phyloP scores from a whole-genome alignment of 2,329 filamentous ascomycete genomes.

The Fusarium chuoi region DNA sequence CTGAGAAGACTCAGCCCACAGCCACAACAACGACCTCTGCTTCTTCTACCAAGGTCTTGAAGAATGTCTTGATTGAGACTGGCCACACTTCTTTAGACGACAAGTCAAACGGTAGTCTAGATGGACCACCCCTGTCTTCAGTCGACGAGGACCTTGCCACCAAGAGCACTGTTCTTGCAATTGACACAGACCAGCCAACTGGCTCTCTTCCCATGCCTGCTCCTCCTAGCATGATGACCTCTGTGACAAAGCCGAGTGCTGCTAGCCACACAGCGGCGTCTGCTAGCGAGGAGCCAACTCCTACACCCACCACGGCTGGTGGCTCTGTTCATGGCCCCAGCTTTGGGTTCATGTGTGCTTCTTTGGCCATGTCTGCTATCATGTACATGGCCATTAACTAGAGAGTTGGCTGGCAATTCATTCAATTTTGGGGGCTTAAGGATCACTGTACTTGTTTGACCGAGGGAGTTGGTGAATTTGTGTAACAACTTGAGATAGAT shows the following conservation, averaged over 20 bases:
- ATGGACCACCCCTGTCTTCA: slow-evolving; percentile 21
- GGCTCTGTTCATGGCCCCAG: slow-evolving; percentile 24
- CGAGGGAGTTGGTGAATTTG: slow-evolving; percentile 4
- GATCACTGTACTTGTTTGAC: slow-evolving; percentile 10
- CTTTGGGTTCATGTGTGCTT: slow-evolving; percentile 28
- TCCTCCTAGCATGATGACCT: slow-evolving; percentile 24
- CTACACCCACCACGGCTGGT: slow-evolving; percentile 25
- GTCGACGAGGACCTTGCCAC: slow-evolving; percentile 34
- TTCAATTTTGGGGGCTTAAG: background rate
- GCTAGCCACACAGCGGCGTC: slow-evolving; percentile 9
- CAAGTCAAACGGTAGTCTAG: slow-evolving; percentile 1
- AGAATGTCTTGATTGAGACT: slow-evolving; percentile 34
- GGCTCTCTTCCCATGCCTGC: slow-evolving; percentile 29
- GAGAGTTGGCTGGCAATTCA: background rate
- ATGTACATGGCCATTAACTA: slow-evolving; percentile 34
- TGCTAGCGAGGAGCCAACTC: slow-evolving; percentile 1
- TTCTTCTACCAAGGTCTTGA: slow-evolving; percentile 10
- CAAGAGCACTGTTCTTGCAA: slow-evolving; percentile 33
- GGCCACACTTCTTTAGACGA: background rate
- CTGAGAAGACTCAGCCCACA: slow-evolving; percentile 7
- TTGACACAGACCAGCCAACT: slow-evolving; percentile 35
- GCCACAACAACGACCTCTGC: slow-evolving; percentile 9
- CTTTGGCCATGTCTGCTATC: slow-evolving; percentile 28
- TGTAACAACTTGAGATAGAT: slow-evolving; percentile 22
- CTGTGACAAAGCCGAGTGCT: slow-evolving; percentile 8